These are phyloP conservation scores for Amaranthus cruentus DNA, from an alignment of 148 eudicot species.

Conservation along the genomic window DNA sequence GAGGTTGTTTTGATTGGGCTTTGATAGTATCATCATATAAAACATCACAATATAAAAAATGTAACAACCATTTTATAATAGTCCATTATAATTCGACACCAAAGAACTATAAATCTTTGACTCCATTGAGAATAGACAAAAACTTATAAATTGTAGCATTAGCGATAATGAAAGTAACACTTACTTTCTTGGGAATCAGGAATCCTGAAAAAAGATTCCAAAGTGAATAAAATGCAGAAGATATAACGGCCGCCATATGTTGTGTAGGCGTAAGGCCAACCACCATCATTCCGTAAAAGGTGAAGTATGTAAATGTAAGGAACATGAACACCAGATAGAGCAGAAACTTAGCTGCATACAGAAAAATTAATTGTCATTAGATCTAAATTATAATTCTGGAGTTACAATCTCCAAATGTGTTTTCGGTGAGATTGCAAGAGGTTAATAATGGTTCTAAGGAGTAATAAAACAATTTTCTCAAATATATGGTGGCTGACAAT, in stretches of 20 bases:
- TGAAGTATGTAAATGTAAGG: slow-evolving; percentile 85
- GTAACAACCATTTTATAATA: no score
- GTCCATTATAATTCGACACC: not conserved
- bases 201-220: slow-evolving; percentile 96
- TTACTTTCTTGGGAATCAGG: slow-evolving; percentile 70
- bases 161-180: slow-evolving; percentile 9
- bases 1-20: no score
- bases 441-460: not conserved
- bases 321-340: slow-evolving; percentile 67
- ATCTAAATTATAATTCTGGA: no score
- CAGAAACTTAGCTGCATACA: slow-evolving; percentile 65
- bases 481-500: not conserved
- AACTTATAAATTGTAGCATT: not conserved
- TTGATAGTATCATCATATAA: no score
- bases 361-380: not conserved
- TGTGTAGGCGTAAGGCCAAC: slow-evolving; percentile 71
- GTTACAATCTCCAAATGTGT: no score
- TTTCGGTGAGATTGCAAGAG: not conserved
- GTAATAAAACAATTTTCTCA: not conserved
- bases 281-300: slow-evolving; percentile 92
- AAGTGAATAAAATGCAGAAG: slow-evolving; percentile 75
- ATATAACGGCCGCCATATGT: slow-evolving; percentile 67
- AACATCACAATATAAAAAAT: no score
- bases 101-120: not conserved
- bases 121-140: no score